Base-by-base conservation (phyloP, 345 rosid genomes). In the Nasturtium officinale region DNA sequence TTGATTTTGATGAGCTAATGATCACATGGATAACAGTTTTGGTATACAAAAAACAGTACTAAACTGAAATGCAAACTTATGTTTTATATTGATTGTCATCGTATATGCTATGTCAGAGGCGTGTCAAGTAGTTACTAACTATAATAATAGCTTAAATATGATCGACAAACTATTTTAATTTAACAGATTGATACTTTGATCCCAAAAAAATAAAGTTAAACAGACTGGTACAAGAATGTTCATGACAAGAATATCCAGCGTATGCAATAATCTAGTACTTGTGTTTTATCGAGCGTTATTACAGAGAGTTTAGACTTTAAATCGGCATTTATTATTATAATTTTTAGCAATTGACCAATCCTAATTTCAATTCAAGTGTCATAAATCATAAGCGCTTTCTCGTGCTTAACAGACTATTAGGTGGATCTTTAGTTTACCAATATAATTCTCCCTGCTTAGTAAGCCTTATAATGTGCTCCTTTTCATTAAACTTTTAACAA, bases 391-490 rank as follows among this genome's bases (percentile, higher is more conserved):
- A 59, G 13, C 9, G 28, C 16, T 51, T 52, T 61, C 62, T 67
- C 66, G 68, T 75, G 29, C 50, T 60, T 60, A 59, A 33, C 52
- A 53, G 52, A 37, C 38, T 52, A 57, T 32, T 3, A 20, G 43
- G 65, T 56, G 55, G 65, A n/a, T 42, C 40, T 40, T 68, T 42
- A 40, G 55, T 54, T 42, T 29, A 29, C 20, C 5, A 13, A 18
- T 29, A 40, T 30, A 60, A 75, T 67, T 52, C 30, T 67, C 78
- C 55, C 42, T 0, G 42, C 20, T n/a, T 68, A n/a, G n/a, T n/a
- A 26, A 75, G 74, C 74, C 74, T 61, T 60, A 53, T 53, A 53
- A 33, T 68, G 18, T 33, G 64, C 70, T 43, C 20, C 13, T 76
- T 69, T 48, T 21, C 29, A 42, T 51, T 51, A 59, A 10, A 3